Conservation (phyloP, 2,329 filamentous ascomycete species). For the Epichloe amarillans region DNA sequence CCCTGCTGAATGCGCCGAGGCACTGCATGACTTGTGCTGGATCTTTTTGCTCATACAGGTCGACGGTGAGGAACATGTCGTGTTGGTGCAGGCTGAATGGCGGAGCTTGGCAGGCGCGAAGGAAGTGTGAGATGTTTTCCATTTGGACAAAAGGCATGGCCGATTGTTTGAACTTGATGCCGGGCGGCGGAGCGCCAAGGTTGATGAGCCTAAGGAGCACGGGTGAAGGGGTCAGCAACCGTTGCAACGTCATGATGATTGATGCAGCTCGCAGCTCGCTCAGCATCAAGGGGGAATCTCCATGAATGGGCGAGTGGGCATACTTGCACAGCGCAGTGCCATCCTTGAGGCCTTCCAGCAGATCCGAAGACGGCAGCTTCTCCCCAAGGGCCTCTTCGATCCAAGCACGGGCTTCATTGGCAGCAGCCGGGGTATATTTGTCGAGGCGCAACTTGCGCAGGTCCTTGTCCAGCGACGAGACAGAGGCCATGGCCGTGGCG, state of each 20-base stretch:
- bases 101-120: conserved; percentile 71
- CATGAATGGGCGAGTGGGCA: conserved; percentile 15
- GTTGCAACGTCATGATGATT: too few species aligned
- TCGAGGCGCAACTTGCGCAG: conserved; percentile 85
- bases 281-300: not conserved
- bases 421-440: conserved; percentile 83
- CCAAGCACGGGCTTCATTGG: conserved; percentile 73
- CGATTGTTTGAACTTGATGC: conserved; percentile 81
- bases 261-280: too few species aligned
- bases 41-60: conserved; percentile 90
- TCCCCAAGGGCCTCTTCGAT: conserved; percentile 73
- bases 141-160: conserved; percentile 98
- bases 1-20: conserved; percentile 78
- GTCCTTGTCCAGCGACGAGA: conserved; percentile 87
- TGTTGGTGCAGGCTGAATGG: conserved; percentile 83
- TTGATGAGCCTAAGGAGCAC: conserved; percentile 60
- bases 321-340: conserved; percentile 88
- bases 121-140: conserved; percentile 97
- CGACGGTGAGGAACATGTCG: conserved; percentile 93
- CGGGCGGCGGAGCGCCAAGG: conserved; percentile 59
- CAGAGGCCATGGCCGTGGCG: conserved; percentile 62
- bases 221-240: not conserved
- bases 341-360: conserved; percentile 79
- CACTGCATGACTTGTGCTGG: conserved; percentile 93
- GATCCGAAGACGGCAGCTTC: conserved; percentile 56